Evolutionary conservation across 371 early-diverging fungal species (phyloP), one percentile per base, ranked within the genome.

Genomic region (Rhizopus arrhizus): DNA sequence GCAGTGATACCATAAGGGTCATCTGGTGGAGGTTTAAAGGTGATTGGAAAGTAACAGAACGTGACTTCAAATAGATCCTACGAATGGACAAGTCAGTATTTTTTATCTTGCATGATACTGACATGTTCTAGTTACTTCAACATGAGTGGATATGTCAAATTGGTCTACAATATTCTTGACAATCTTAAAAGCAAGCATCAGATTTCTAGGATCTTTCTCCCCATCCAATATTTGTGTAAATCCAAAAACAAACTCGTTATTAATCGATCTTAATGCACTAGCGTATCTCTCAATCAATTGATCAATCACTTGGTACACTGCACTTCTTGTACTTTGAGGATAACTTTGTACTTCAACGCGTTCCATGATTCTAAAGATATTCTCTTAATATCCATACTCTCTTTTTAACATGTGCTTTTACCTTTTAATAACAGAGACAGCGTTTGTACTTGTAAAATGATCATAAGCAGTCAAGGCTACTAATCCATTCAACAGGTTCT

Each of bases 41-140:
- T 97, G 68, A 99, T 98, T 0, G 99, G 99, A 67, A 99, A 99
- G 80, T 99, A 99, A 79, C 97, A 96, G 61, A 94, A 98, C 29
- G 93, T 86, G 15, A 95, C 90, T 61, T 98, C 97, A 68, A 98
- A 98, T 46, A 97, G 64, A 65, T 94, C 94, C 86, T 88, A 64
- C 1, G 60, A 29, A 92, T 9, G 12, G 7, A 36, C n/a, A 5
- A 11, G 3, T 12, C 12, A 10, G 3, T 38, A 1, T 22, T 29
- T 8, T 47, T 22, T 28, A 13, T 43, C 32, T 43, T 38, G 40
- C 12, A 5, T 45, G 22, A 36, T 36, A 51, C 8, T 36, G 9
- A 6, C n/a, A n/a, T 47, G 12, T n/a, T 13, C 7, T 15, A 31
- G 12, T 6, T 74, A 89, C 91, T 68, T 95, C 92, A 5, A 88